These are phyloP conservation scores for Borovskyia barvae DNA, from an alignment of 208 protist species.

Conservation along the genomic window DNA sequence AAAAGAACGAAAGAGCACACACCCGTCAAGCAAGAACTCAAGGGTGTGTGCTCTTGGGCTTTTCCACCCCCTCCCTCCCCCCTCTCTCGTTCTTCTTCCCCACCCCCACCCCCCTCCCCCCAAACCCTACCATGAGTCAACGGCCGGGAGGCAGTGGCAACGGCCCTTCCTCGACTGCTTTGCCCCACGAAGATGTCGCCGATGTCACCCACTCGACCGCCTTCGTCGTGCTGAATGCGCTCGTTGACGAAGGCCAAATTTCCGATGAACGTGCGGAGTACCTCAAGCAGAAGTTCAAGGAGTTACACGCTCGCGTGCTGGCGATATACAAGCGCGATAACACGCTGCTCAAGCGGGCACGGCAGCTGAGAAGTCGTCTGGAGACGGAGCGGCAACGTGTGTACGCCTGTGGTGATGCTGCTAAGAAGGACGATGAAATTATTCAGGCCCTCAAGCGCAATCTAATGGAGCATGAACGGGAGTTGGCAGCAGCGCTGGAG, in stretches of 20 bases:
- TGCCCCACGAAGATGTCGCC: slow-evolving; percentile 54
- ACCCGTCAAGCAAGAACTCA: too few relatives aligned
- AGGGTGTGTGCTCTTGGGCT: too few relatives aligned
- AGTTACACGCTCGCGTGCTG: slow-evolving; percentile 85
- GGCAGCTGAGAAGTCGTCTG: slow-evolving; percentile 79
- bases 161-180: slow-evolving; percentile 10
- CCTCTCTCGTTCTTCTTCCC: too few relatives aligned
- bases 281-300: slow-evolving; percentile 84
- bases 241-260: slow-evolving; percentile 88
- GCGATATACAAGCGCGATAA: slow-evolving; percentile 90
- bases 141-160: background rate
- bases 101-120: too few relatives aligned
- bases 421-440: slow-evolving; percentile 77
- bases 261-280: slow-evolving; percentile 82
- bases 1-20: too few relatives aligned
- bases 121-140: too few relatives aligned
- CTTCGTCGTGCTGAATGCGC: slow-evolving; percentile 68
- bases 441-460: slow-evolving; percentile 82
- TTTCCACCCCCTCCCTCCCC: too few relatives aligned
- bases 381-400: slow-evolving; percentile 78
- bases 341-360: slow-evolving; percentile 81
- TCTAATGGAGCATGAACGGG: slow-evolving; percentile 68
- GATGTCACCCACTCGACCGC: slow-evolving; percentile 90
- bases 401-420: slow-evolving; percentile 55
- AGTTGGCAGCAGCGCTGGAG: slow-evolving; percentile 80